Base-by-base conservation (phyloP, 1,284 basidiomycete species). In the Puccinia horiana region DNA sequence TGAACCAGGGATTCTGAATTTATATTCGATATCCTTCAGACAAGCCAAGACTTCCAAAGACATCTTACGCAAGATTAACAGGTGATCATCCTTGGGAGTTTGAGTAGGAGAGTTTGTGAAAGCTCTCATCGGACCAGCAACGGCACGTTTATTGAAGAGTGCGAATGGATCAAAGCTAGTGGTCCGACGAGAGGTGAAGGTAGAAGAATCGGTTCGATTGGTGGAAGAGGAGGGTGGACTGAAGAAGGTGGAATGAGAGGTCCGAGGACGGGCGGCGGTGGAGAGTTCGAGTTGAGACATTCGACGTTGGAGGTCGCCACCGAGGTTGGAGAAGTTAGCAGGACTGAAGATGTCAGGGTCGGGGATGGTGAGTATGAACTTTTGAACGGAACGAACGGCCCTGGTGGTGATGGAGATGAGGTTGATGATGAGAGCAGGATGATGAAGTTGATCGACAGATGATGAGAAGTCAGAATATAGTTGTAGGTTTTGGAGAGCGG, bases 291-390 rank as follows among this genome's bases (percentile, higher is more conserved):
- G 91, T 88, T 35, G 65, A 37, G 88, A 32, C 89, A 89, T 76
- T 90, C 89, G 4, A 89, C 83, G 76, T 81, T 67, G 54, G 63
- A 61, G 76, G 80, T 70, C 58, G 81, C 56, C 76, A 81, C 74
- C 79, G 75, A 75, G 63, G 18, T 49, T 35, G 58, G 26, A 37
- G 67, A 20, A 63, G 69, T 70, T 72, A 83, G 72, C 40, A 76
- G n/a, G 63, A 44, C 58, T 58, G 47, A 56, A 85, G 93, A 92
- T 0, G 70, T 81, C 79, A 29, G 69, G 79, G 65, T 81, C 79
- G 29, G 93, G 93, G 23, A 94, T 90, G 0, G 92, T 91, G 40
- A 94, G 88, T 40, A 93, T 88, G 85, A 94, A 94, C 86, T 93
- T 93, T 32, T 93, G 90, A 44, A 93, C 92, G 35, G 92, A 91